Evolutionary conservation across 2,329 filamentous ascomycete species (phyloP).

Genomic region (Colletotrichum caudatum): DNA sequence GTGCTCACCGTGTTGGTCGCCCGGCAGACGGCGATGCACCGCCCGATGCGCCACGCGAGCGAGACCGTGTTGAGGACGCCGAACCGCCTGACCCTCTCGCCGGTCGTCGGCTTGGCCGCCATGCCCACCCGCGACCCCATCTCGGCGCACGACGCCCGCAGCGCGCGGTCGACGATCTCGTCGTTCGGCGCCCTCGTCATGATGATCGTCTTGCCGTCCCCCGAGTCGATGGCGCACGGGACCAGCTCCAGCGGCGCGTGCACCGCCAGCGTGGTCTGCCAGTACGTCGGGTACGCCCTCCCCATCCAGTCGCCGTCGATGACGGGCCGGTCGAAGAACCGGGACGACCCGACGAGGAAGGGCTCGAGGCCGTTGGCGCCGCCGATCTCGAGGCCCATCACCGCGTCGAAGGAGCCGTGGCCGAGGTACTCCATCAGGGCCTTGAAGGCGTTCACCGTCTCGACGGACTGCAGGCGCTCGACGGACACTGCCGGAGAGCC

Average conservation of each 20-base stretch:
- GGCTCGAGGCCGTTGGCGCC: constrained; percentile 73
- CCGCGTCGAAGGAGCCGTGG: constrained; percentile 48
- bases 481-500: constrained; percentile 58
- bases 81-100: constrained; percentile 43
- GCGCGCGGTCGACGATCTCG: constrained; percentile 46
- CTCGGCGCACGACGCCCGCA: constrained; percentile 55
- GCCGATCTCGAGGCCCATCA: constrained; percentile 70
- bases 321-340: constrained; percentile 63
- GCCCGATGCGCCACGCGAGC: constrained; percentile 35
- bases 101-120: constrained; percentile 36
- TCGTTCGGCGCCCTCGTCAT: constrained; percentile 57
- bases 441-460: constrained; percentile 53
- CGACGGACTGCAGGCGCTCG: constrained; percentile 56
- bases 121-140: constrained; percentile 47
- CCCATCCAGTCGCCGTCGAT: constrained; percentile 71
- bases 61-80: constrained; percentile 40
- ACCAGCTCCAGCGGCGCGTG: constrained; percentile 55
- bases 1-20: constrained; percentile 60
- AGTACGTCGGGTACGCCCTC: constrained; percentile 65
- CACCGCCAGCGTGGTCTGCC: constrained; percentile 63
- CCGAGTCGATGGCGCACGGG: constrained; percentile 59
- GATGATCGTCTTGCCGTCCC: constrained; percentile 57
- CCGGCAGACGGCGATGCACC: constrained; percentile 27
- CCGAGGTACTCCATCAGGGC: constrained; percentile 51
- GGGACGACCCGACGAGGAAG: constrained; percentile 66